Evolutionary conservation across 306 rosid genomes (phyloP).

Genomic region (Vigna angularis): DNA sequence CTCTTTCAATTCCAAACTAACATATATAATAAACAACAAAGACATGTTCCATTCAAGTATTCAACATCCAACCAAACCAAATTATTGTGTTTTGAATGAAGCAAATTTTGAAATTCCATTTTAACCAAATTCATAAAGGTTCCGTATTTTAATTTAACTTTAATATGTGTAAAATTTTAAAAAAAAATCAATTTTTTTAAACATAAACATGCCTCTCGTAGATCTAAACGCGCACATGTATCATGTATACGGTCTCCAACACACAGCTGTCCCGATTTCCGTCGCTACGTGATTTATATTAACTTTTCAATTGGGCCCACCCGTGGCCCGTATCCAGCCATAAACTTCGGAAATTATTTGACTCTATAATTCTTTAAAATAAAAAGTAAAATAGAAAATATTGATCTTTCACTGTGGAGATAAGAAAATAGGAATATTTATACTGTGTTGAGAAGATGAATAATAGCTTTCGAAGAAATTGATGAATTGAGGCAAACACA

Average conservation of each 20-base stretch:
- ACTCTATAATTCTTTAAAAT: no score
- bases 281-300: conserved; percentile 41
- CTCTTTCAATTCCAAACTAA: conserved; percentile 45
- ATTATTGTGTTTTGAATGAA: not conserved
- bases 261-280: conserved; percentile 50
- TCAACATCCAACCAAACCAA: not conserved
- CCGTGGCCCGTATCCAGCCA: conserved; percentile 24
- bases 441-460: no score
- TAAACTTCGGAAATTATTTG: conserved; percentile 34
- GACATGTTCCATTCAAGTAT: not conserved
- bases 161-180: no score
- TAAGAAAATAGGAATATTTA: no score
- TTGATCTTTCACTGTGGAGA: no score
- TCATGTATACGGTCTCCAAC: conserved; percentile 45
- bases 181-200: not conserved
- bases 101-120: not conserved
- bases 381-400: no score
- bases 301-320: conserved; percentile 56
- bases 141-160: no score
- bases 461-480: no score
- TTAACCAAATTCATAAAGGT: no score
- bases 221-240: conserved; percentile 40
- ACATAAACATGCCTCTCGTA: not conserved
- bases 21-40: not conserved
- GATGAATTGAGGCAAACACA: not conserved